Evolutionary conservation across 441 rosid species (phyloP).

Genomic region (Francoa sonchifolia): DNA sequence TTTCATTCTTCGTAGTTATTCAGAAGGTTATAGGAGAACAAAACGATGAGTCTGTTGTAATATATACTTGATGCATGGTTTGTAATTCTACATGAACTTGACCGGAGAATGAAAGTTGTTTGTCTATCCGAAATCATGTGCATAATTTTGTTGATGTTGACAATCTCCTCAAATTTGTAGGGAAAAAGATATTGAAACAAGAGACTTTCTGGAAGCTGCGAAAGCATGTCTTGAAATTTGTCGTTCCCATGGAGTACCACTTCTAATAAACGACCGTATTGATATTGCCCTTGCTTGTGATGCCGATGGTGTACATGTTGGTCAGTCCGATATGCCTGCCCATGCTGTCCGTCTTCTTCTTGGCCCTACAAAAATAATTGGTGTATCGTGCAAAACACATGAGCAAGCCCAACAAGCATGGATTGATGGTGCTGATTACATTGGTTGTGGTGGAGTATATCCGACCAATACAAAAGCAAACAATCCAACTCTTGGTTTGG

Average conservation of each 20-base stretch:
- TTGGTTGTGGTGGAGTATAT: conserved; percentile 80
- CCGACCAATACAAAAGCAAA: conserved; percentile 69
- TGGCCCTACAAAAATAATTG: conserved; percentile 78
- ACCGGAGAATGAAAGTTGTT: not conserved
- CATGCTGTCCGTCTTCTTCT: conserved; percentile 49
- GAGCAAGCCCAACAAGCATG: conserved; percentile 82
- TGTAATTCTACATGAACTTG: too few relatives aligned
- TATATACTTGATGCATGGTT: too few relatives aligned
- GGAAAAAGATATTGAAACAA: conserved; percentile 66
- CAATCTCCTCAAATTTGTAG: conserved; percentile 23
- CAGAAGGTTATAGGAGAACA: too few relatives aligned
- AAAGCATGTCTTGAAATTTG: conserved; percentile 56
- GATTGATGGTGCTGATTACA: conserved; percentile 80
- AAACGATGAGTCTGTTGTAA: too few relatives aligned
- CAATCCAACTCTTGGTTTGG: conserved; percentile 62
- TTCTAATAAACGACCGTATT: conserved; percentile 73
- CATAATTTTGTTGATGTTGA: conserved; percentile 2
- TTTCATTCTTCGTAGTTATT: too few relatives aligned
- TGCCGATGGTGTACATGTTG: conserved; percentile 88
- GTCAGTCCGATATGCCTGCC: conserved; percentile 80
- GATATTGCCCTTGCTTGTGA: conserved; percentile 79
- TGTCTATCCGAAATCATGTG: conserved; percentile 2
- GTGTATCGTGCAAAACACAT: conserved; percentile 78
- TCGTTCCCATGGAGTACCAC: conserved; percentile 41
- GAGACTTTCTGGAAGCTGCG: conserved; percentile 58